Conservation (phyloP, 352 stramenopile genomes). For the Phytophthora constricta region DNA sequence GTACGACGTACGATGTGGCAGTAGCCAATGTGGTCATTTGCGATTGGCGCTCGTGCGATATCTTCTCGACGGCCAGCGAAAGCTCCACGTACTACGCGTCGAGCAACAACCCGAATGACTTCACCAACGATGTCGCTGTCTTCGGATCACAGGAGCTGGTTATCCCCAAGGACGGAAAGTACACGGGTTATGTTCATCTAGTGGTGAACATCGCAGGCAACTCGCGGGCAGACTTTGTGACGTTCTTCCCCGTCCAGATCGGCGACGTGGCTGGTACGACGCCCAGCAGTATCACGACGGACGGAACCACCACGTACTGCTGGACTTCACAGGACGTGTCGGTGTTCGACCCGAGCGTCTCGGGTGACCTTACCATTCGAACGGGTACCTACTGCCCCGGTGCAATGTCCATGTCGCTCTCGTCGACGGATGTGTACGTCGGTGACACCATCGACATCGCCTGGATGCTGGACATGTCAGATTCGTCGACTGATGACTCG, state of each 20-base stretch:
- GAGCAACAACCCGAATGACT: conserved; percentile 78
- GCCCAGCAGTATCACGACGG: conserved; percentile 51
- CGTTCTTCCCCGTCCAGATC: conserved; percentile 82
- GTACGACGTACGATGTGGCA: conserved; percentile 59
- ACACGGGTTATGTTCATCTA: conserved; percentile 77
- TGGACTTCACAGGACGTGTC: conserved; percentile 63
- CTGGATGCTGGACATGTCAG: conserved; percentile 72
- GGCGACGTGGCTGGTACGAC: conserved; percentile 63
- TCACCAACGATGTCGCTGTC: conserved; percentile 52
- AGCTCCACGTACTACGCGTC: conserved; percentile 67
- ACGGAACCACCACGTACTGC: conserved; percentile 80
- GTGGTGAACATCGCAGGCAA: conserved; percentile 71
- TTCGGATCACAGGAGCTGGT: conserved; percentile 73
- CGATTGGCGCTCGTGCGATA: conserved; percentile 75
- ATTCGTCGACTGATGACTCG: conserved; percentile 51
- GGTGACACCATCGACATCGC: conserved; percentile 61
- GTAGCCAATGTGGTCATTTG: conserved; percentile 81
- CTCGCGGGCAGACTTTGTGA: conserved; percentile 76
- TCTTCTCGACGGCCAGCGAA: conserved; percentile 57
- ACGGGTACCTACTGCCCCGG: conserved; percentile 74
- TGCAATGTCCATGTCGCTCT: conserved; percentile 65
- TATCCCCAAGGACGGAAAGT: conserved; percentile 80
- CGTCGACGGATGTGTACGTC: conserved; percentile 52
- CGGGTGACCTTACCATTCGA: conserved; percentile 61
- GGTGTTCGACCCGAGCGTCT: conserved; percentile 65